A percentile compares a stretch with the other conserved stretches of the same genome.
Conservation (phyloP, 495 filamentous ascomycete genomes). For the Aspergillus leporis region DNA sequence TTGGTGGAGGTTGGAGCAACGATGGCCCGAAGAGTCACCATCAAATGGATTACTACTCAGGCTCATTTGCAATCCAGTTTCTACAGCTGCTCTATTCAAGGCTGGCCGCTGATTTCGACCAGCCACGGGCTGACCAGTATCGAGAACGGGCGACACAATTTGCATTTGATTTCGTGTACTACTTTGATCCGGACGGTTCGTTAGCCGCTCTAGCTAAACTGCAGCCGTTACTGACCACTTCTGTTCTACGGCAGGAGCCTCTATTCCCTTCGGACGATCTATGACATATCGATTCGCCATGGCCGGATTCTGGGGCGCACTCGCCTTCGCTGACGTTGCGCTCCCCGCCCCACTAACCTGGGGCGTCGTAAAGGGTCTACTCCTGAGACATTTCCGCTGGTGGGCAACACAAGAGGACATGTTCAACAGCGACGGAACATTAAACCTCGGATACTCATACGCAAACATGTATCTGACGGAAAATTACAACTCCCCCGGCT, state of each 20-base stretch:
- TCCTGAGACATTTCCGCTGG: slow-evolving; percentile 73
- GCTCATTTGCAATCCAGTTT: slow-evolving; percentile 78
- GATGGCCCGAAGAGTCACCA: slow-evolving; percentile 75
- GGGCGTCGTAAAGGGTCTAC: slow-evolving; percentile 75
- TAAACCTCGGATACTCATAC: slow-evolving; percentile 77
- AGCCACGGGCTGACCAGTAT: slow-evolving; percentile 67
- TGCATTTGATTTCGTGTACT: slow-evolving; percentile 71
- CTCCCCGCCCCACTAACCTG: slow-evolving; percentile 68
- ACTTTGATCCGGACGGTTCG: slow-evolving; percentile 65
- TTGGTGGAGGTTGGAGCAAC: slow-evolving; percentile 77
- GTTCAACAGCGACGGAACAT: slow-evolving; percentile 69
- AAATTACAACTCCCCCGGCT: slow-evolving; percentile 78
- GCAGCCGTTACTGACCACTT: background rate
- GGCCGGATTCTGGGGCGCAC: slow-evolving; percentile 77
- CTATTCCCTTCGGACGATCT: slow-evolving; percentile 74
- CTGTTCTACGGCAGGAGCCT: slow-evolving; percentile 27
- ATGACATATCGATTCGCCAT: slow-evolving; percentile 81
- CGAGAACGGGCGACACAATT: slow-evolving; percentile 62
- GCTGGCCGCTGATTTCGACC: slow-evolving; percentile 67
- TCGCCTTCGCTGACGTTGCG: slow-evolving; percentile 73
- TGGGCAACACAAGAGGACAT: slow-evolving; percentile 74
- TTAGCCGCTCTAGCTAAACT: background rate
- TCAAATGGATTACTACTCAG: slow-evolving; percentile 84
- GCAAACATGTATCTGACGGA: slow-evolving; percentile 78
- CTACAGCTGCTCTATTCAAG: slow-evolving; percentile 76